These are phyloP conservation scores for Geotrichum carabidarum DNA, from an alignment of 1,139 yeast genomes.

Conservation along the genomic window DNA sequence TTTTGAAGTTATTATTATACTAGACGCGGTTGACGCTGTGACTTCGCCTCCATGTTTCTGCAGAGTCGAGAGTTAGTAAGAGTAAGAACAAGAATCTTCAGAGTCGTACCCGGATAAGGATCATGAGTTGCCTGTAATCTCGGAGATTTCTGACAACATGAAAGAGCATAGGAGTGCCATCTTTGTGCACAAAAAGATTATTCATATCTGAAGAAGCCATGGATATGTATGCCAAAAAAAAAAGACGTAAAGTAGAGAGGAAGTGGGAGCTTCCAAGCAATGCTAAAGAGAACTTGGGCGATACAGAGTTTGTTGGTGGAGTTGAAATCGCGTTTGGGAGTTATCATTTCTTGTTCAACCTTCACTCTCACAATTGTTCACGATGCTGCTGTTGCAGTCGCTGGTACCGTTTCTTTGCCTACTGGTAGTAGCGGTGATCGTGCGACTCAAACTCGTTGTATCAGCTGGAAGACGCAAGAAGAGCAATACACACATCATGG, in stretches of 20 bases:
- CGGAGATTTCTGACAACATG: background rate
- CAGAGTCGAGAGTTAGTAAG: background rate
- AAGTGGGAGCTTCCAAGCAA: too few species aligned
- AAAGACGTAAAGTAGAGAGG: too few species aligned
- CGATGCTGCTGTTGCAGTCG: too few species aligned
- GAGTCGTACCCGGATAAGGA: background rate
- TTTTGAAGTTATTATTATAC: background rate
- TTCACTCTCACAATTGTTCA: too few species aligned
- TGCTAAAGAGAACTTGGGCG: too few species aligned
- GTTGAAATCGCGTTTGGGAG: too few species aligned
- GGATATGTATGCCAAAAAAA: too few species aligned
- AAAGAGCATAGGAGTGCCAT: background rate
- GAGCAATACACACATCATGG: constrained; percentile 23
- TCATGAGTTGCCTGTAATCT: background rate
- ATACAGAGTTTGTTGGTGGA: too few species aligned
- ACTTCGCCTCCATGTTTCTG: background rate
- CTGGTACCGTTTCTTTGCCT: too few species aligned
- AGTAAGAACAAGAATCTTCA: background rate
- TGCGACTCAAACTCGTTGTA: background rate
- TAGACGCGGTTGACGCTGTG: background rate
- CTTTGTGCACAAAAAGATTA: background rate
- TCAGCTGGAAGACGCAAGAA: background rate
- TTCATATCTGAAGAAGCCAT: too few species aligned
- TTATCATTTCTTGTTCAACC: too few species aligned
- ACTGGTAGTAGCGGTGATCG: background rate